These are phyloP conservation scores for Trichoderma pleuroti DNA, from an alignment of 2,329 filamentous ascomycete genomes.

Conservation along the genomic window DNA sequence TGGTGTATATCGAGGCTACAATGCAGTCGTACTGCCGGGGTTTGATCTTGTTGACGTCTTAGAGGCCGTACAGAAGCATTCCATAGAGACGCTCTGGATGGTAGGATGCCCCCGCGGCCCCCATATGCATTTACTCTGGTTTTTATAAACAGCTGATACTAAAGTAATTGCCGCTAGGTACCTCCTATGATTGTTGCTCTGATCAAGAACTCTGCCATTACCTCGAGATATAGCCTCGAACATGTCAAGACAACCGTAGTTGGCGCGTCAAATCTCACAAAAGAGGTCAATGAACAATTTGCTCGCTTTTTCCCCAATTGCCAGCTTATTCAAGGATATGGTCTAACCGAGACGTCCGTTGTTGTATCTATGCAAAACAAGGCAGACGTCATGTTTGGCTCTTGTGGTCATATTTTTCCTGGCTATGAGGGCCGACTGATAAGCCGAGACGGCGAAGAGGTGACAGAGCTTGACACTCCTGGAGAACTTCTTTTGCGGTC, in stretches of 20 bases:
- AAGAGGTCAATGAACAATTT: constrained; percentile 66
- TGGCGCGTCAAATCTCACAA: constrained; percentile 73
- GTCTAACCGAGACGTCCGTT: constrained; percentile 70
- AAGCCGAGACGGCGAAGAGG: constrained; percentile 63
- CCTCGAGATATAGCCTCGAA: constrained; percentile 67
- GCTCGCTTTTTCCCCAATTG: constrained; percentile 58
- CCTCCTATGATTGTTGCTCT: constrained; percentile 80
- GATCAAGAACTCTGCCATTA: constrained; percentile 59
- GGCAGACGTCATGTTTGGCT: constrained; percentile 66
- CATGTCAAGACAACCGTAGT: constrained; percentile 64
- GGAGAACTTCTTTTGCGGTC: constrained; percentile 76
- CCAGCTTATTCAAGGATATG: constrained; percentile 67
- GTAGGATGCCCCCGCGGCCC: constrained; percentile 38
- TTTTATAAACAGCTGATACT: background rate
- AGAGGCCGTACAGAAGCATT: constrained; percentile 61
- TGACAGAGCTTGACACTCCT: constrained; percentile 59
- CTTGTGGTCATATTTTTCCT: constrained; percentile 67
- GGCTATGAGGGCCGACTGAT: constrained; percentile 64
- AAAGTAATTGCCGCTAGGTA: background rate
- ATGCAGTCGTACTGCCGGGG: constrained; percentile 65
- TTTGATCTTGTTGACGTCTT: constrained; percentile 67
- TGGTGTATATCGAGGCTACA: constrained; percentile 66
- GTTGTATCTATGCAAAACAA: constrained; percentile 60
- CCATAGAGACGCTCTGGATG: constrained; percentile 62
- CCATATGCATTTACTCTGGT: too few relatives aligned